These are phyloP conservation scores for Phytopythium litorale DNA, from an alignment of 352 stramenopile species.

Conservation along the genomic window DNA sequence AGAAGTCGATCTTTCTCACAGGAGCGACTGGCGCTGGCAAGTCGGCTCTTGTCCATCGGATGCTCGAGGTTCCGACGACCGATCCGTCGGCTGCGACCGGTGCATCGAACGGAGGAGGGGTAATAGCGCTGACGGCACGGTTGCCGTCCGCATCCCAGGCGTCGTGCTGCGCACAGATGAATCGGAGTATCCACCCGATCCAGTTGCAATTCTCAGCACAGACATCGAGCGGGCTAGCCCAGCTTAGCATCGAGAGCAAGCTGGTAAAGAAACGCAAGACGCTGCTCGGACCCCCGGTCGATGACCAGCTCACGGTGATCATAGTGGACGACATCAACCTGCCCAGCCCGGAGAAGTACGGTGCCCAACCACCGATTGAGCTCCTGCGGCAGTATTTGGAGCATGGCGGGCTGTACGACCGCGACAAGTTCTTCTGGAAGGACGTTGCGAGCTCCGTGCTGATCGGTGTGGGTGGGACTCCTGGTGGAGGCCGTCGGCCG, in stretches of 20 bases:
- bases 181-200: constrained; percentile 34
- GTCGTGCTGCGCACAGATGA: neutral
- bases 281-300: constrained; percentile 79
- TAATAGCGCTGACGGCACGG: neutral
- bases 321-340: constrained; percentile 94
- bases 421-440: constrained; percentile 84
- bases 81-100: neutral
- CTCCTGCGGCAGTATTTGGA: constrained; percentile 72
- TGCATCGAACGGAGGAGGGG: neutral
- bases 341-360: constrained; percentile 66
- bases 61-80: constrained; percentile 30
- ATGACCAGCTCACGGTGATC: constrained; percentile 66
- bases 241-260: constrained; percentile 88
- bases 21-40: constrained; percentile 88
- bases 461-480: constrained; percentile 54
- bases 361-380: constrained; percentile 74
- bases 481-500: constrained; percentile 47
- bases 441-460: constrained; percentile 66
- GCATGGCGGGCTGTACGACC: constrained; percentile 73
- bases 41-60: constrained; percentile 74
- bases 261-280: constrained; percentile 92
- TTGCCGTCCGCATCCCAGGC: neutral
- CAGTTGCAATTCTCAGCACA: constrained; percentile 87
- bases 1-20: constrained; percentile 81
- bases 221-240: constrained; percentile 71